These are phyloP conservation scores for Ceratobasidium sp. DNA, from an alignment of 1,284 basidiomycete genomes.

Conservation along the genomic window DNA sequence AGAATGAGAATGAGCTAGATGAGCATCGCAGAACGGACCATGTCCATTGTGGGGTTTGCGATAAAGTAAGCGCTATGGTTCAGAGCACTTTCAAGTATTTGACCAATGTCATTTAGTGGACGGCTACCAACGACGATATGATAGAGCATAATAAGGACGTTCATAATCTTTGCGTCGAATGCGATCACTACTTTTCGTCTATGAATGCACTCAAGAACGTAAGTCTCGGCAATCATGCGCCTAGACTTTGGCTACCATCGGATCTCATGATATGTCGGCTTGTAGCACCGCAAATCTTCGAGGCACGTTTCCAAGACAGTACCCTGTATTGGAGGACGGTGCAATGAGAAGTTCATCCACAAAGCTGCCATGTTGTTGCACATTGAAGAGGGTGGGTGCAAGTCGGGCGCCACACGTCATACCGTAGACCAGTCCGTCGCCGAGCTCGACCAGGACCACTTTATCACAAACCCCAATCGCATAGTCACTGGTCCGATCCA, in stretches of 20 bases:
- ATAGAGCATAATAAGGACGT: background rate
- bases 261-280: too few relatives aligned
- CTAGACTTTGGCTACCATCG: too few relatives aligned
- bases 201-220: constrained; percentile 21
- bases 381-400: constrained; percentile 16
- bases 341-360: constrained; percentile 6
- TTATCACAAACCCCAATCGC: constrained; percentile 27
- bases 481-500: constrained; percentile 20
- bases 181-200: constrained; percentile 1
- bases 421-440: background rate
- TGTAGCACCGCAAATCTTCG: constrained; percentile 23
- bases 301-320: constrained; percentile 14
- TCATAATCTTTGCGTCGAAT: constrained; percentile 36
- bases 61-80: background rate
- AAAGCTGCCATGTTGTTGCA: constrained; percentile 12
- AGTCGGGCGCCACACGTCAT: constrained; percentile 17
- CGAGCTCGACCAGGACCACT: background rate
- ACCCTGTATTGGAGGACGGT: background rate
- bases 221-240: background rate
- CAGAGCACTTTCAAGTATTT: background rate
- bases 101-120: constrained; percentile 8
- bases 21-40: constrained; percentile 23
- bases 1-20: constrained; percentile 42
- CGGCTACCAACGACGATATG: background rate
- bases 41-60: constrained; percentile 15